Percentiles rank a stretch among this genome's conserved stretches.
Evolutionary conservation across 2,329 filamentous ascomycete genomes (phyloP).

Genomic region (Colletotrichum gloeosporioides): DNA sequence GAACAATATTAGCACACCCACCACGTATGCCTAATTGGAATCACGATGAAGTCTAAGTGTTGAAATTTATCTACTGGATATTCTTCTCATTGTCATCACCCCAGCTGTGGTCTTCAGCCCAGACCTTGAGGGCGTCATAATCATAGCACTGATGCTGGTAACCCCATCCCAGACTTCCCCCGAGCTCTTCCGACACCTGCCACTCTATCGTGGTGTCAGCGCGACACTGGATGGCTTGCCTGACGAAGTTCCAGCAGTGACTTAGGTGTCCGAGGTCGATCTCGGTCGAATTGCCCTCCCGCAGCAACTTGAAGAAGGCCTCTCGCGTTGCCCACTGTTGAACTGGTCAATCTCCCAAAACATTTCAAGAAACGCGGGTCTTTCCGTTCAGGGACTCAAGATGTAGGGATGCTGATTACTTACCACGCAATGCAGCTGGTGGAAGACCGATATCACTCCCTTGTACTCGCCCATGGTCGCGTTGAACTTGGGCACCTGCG

Average conservation of each 20-base stretch:
- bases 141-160: background rate
- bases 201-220: background rate
- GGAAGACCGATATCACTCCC: background rate
- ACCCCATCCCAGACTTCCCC: background rate
- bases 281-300: background rate
- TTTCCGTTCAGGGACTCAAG: fast-evolving
- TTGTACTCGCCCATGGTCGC: background rate
- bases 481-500: background rate
- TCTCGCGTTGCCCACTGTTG: background rate
- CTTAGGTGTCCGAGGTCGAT: background rate
- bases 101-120: background rate
- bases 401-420: background rate
- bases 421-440: background rate
- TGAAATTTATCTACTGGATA: background rate
- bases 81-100: background rate
- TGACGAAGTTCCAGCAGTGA: background rate
- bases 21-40: too few relatives aligned
- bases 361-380: background rate
- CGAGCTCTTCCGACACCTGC: background rate
- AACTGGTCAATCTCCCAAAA: background rate
- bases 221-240: background rate
- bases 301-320: background rate
- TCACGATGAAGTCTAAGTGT: too few relatives aligned
- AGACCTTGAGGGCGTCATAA: background rate
- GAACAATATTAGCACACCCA: too few relatives aligned